These are phyloP conservation scores for Stevia rebaudiana DNA, from an alignment of 140 eudicot species.

Conservation along the genomic window DNA sequence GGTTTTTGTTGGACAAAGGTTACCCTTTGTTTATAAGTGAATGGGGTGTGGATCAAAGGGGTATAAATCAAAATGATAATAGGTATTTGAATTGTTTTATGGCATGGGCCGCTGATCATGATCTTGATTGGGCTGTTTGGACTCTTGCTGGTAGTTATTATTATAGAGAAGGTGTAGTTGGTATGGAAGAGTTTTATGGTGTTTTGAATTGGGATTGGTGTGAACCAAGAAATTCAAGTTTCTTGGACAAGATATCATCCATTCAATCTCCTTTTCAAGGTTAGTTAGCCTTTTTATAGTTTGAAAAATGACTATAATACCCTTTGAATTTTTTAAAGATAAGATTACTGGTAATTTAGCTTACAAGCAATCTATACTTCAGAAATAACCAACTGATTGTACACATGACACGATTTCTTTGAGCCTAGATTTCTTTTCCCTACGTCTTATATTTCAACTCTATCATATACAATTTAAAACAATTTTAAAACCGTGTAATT, in stretches of 20 bases:
- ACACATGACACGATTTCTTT: too few relatives aligned
- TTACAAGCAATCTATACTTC: too few relatives aligned
- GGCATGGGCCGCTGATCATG: slow-evolving; percentile 52
- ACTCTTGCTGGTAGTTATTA: slow-evolving; percentile 70
- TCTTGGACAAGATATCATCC: slow-evolving; percentile 56
- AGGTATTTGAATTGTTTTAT: slow-evolving; percentile 32
- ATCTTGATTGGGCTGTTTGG: slow-evolving; percentile 74
- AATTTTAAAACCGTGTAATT: too few relatives aligned
- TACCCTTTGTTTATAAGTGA: slow-evolving; percentile 86
- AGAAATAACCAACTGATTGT: too few relatives aligned
- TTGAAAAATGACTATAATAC: too few relatives aligned
- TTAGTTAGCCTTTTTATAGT: too few relatives aligned
- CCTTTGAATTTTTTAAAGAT: too few relatives aligned
- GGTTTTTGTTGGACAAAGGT: slow-evolving; percentile 66
- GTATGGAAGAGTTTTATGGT: slow-evolving; percentile 66
- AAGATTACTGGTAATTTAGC: too few relatives aligned
- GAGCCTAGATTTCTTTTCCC: too few relatives aligned
- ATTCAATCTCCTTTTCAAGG: slow-evolving; percentile 80
- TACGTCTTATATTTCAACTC: too few relatives aligned
- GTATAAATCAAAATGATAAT: slow-evolving; percentile 73
- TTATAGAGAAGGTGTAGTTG: slow-evolving; percentile 62
- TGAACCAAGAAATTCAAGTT: slow-evolving; percentile 47
- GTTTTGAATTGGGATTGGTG: slow-evolving; percentile 59
- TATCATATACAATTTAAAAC: too few relatives aligned
- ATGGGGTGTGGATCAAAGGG: slow-evolving; percentile 75